Conservation (phyloP, 2,329 filamentous ascomycete genomes). For the Fusarium abutilonis region DNA sequence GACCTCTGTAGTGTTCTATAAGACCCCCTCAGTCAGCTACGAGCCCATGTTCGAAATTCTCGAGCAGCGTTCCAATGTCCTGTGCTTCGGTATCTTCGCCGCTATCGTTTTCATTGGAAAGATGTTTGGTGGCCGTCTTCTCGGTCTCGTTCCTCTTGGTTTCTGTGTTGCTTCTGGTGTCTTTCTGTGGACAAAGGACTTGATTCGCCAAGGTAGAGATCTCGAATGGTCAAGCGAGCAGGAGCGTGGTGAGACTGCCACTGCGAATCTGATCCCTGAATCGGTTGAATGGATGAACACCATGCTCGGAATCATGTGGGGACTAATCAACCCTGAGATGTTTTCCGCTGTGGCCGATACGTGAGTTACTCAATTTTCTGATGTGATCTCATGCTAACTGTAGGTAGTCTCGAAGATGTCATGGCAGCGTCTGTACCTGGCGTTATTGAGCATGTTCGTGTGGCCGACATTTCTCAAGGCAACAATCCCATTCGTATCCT, state of each 20-base stretch:
- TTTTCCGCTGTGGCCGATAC: conserved; percentile 92
- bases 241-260: conserved; percentile 83
- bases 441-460: conserved; percentile 91
- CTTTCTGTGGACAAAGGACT: conserved; percentile 89
- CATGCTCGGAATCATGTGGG: conserved; percentile 84
- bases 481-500: conserved; percentile 89
- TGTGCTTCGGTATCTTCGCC: conserved; percentile 76
- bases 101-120: conserved; percentile 81
- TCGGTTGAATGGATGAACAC: conserved; percentile 98
- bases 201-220: conserved; percentile 82
- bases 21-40: conserved; percentile 88
- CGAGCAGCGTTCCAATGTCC: conserved; percentile 76
- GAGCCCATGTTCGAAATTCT: conserved; percentile 85
- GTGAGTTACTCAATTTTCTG: conserved; percentile 38
- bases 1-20: conserved; percentile 95
- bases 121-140: conserved; percentile 79
- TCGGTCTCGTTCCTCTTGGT: conserved; percentile 79
- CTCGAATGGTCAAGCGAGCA: conserved; percentile 91
- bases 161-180: conserved; percentile 79
- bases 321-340: conserved; percentile 94
- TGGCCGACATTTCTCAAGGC: conserved; percentile 94
- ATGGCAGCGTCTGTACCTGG: conserved; percentile 96
- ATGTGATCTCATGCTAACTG: conserved; percentile 10
- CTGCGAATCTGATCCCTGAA: conserved; percentile 88
- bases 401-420: conserved; percentile 69